phyloP scores from a whole-genome alignment of 306 rosid species.

The Inga oerstediana region DNA sequence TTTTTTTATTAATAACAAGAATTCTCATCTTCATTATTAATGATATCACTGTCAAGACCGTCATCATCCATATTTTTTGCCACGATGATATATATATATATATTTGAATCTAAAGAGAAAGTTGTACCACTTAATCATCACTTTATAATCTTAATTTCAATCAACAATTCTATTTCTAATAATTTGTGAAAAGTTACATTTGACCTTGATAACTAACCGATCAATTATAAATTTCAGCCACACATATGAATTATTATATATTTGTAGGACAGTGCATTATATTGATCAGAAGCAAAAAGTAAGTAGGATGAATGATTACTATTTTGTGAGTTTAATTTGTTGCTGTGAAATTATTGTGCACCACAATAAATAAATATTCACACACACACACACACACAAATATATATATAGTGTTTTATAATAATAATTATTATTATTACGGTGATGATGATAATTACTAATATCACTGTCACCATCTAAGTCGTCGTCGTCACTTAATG shows the following conservation, averaged over 20 bases:
- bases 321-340: background rate
- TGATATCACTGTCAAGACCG: background rate
- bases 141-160: background rate
- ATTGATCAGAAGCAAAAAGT: background rate
- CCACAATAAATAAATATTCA: background rate
- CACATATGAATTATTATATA: background rate
- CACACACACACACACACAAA: no score
- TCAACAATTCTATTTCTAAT: background rate
- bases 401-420: background rate
- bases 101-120: background rate
- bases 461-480: background rate
- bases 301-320: background rate
- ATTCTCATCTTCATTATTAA: background rate
- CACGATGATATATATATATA: background rate
- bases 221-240: background rate
- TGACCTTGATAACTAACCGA: background rate
- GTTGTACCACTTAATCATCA: background rate
- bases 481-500: background rate
- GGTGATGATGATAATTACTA: background rate
- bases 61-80: background rate
- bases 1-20: background rate
- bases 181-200: background rate
- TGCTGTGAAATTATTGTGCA: background rate
- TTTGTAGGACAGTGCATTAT: background rate
- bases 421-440: background rate